Evolutionary conservation across 2,329 filamentous ascomycete genomes (phyloP).

Genomic region (Plectosphaerella plurivora): DNA sequence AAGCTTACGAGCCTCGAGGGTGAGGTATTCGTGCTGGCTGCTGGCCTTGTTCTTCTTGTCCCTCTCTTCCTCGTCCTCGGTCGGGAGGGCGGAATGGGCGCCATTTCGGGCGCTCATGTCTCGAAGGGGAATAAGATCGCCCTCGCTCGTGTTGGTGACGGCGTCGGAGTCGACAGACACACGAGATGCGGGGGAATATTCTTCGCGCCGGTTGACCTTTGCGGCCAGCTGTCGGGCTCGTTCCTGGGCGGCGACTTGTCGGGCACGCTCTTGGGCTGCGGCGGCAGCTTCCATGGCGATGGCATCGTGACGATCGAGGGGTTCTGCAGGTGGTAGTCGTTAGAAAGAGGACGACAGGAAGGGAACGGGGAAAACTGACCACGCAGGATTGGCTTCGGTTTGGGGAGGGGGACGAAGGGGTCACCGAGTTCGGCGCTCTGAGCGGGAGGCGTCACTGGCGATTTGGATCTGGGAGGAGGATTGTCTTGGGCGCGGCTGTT

Average conservation of each 20-base stretch:
- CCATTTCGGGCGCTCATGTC: conserved; percentile 17
- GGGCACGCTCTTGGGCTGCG: conserved; percentile 38
- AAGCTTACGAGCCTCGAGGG: conserved; percentile 34
- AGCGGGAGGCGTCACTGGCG: conserved; percentile 10
- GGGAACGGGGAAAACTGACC: conserved; percentile 10
- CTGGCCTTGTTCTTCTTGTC: conserved; percentile 1
- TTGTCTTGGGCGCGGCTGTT: conserved; percentile 37
- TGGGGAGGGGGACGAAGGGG: conserved; percentile 17
- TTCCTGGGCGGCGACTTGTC: conserved; percentile 35
- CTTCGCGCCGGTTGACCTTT: conserved; percentile 27
- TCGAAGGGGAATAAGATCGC: conserved; percentile 25
- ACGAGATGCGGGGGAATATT: conserved; percentile 27
- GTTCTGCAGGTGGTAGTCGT: background rate
- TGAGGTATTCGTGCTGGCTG: conserved; percentile 18
- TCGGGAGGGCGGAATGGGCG: conserved; percentile 2
- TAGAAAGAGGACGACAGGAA: background rate
- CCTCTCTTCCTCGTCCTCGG: conserved; percentile 5
- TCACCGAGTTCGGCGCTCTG: conserved; percentile 7
- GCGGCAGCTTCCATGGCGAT: conserved; percentile 22
- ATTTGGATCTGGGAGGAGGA: conserved; percentile 15
- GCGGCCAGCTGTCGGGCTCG: conserved; percentile 23
- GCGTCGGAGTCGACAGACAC: conserved; percentile 32
- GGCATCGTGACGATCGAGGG: background rate
- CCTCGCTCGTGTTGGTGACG: conserved; percentile 21
- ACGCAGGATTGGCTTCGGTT: conserved; percentile 34